Evolutionary conservation across 306 rosid genomes (phyloP), one percentile per base, ranked within the genome.

Genomic region (Prinsepia uniflora): DNA sequence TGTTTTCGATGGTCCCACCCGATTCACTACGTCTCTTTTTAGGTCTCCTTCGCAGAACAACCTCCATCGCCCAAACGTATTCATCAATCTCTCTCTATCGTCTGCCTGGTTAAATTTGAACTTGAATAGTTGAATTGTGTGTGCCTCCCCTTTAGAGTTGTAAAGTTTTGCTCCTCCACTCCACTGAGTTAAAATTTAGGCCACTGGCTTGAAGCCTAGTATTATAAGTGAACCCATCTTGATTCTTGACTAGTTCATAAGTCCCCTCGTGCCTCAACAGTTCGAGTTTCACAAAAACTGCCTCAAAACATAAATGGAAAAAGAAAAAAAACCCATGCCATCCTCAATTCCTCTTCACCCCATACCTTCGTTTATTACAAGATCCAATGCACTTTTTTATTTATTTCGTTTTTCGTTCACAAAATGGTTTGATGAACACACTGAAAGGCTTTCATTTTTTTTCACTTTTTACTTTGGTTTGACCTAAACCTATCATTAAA

Each of bases 1-100:
- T 47, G 50, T 66, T 72, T 60, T 72, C 67, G 19, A 8, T 78
- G 81, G 77, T 15, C 57, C 81, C 77, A 61, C 72, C 40, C 44
- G 34, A 41, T 9, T 10, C 17, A 40, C 11, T 3, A 10, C 24
- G 18, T 14, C 12, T 6, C 52, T 10, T 24, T 63, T 42, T 30
- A 30, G 36, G 36, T 30, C 36, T 30, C 36, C 36, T 30, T 30
- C 36, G 36, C 36, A 30, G 36, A 30, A 30, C 36, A 30, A 30
- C 36, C 36, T 30, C 36, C 36, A 30, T 30, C 36, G 2, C 36
- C 1, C 1, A 1, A 30, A 30, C 36, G 1, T 30, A 30, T 3
- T 30, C 36, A 30, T 30, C 36, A 30, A 30, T 30, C 36, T 30
- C 36, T 30, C 36, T 30, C 0, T 2, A 30, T 30, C 36, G 36